phyloP scores from a whole-genome alignment of 441 rosid genomes.

The Sinapis alba region DNA sequence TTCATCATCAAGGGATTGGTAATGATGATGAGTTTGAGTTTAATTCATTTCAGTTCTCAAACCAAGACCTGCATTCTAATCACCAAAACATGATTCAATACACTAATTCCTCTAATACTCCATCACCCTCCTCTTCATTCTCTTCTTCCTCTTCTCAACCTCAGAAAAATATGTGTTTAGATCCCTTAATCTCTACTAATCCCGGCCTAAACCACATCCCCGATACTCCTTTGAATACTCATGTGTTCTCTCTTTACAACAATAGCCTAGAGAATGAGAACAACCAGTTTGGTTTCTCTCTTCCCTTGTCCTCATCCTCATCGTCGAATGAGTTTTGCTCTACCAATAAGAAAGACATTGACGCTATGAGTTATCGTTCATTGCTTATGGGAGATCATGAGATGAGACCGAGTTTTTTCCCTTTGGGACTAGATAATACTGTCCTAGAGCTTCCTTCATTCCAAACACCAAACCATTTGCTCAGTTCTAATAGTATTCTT shows the following conservation, averaged over 20 bases:
- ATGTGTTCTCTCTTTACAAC: constrained; percentile 36
- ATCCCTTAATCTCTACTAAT: constrained; percentile 41
- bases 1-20: constrained; percentile 26
- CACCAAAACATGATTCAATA: constrained; percentile 25
- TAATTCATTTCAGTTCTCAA: constrained; percentile 39
- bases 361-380: constrained; percentile 42
- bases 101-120: constrained; percentile 34
- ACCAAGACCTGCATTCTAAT: constrained; percentile 32
- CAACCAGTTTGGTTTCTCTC: constrained; percentile 41
- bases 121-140: constrained; percentile 44
- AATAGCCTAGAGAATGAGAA: constrained; percentile 24
- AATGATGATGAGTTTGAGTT: constrained; percentile 30
- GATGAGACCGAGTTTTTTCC: constrained; percentile 16
- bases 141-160: constrained; percentile 42
- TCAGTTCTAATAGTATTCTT: constrained; percentile 26
- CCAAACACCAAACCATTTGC: constrained; percentile 38
- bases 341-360: constrained; percentile 28
- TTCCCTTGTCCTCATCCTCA: constrained; percentile 35
- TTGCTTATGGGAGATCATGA: constrained; percentile 41
- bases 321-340: constrained; percentile 25
- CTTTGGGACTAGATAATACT: constrained; percentile 29
- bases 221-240: constrained; percentile 23
- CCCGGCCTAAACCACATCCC: constrained; percentile 20
- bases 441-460: constrained; percentile 45
- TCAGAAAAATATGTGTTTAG: constrained; percentile 27